Evolutionary conservation across 441 rosid species (phyloP).

Genomic region (Lepidium campestre): DNA sequence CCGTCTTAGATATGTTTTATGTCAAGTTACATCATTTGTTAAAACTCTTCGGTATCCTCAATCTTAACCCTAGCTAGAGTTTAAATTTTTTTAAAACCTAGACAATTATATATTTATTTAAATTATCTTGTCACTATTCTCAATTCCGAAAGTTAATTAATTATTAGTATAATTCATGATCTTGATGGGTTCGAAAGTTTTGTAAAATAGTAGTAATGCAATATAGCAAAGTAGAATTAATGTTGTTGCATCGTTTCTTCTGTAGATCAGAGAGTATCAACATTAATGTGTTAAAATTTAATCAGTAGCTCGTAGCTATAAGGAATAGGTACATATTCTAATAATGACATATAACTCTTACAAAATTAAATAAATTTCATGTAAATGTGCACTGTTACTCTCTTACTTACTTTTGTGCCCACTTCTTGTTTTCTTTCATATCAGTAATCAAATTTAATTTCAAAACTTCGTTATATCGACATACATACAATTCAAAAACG

Average conservation of each 20-base stretch:
- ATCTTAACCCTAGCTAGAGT: not conserved
- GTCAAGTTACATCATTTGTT: not conserved
- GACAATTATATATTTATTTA: not conserved
- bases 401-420: not conserved
- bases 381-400: slow-evolving; percentile 1
- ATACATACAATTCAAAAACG: not conserved
- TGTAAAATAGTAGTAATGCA: no score
- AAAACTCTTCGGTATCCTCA: not conserved
- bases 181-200: not conserved
- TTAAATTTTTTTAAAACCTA: no score
- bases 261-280: not conserved
- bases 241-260: slow-evolving; percentile 8
- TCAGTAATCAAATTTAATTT: not conserved
- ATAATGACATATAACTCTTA: not conserved
- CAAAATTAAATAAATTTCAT: slow-evolving; percentile 3
- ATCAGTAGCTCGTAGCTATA: not conserved
- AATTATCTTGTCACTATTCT: not conserved
- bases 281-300: slow-evolving; percentile 13
- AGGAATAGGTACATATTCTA: slow-evolving; percentile 8
- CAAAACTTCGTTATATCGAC: not conserved
- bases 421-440: slow-evolving; percentile 1
- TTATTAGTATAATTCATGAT: not conserved
- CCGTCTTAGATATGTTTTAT: not conserved
- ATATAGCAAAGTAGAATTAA: not conserved
- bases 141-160: not conserved